These are phyloP conservation scores for Castanospermum australe DNA, from an alignment of 306 rosid genomes.

Conservation along the genomic window DNA sequence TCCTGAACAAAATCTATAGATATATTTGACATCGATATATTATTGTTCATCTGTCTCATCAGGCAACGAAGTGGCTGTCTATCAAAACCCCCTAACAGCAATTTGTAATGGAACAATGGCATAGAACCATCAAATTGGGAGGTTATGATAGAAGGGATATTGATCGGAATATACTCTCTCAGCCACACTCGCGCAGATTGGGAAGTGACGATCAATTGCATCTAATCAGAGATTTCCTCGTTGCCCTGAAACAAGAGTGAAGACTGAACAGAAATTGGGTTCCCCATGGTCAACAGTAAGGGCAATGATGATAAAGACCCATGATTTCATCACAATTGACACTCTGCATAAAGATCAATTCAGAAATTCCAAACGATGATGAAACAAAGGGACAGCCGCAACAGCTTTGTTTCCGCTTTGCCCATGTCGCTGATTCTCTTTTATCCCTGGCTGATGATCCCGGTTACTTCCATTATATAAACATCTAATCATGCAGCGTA, in stretches of 20 bases:
- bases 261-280: background rate
- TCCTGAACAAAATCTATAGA: background rate
- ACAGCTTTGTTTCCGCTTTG: slow-evolving; percentile 55
- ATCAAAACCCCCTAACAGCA: background rate
- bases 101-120: background rate
- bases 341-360: background rate
- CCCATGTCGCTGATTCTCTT: slow-evolving; percentile 35
- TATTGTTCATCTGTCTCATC: slow-evolving; percentile 1
- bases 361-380: slow-evolving; percentile 31
- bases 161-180: slow-evolving; percentile 20
- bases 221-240: background rate
- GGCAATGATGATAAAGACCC: background rate
- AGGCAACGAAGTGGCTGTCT: background rate
- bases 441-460: slow-evolving; percentile 32
- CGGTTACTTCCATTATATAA: slow-evolving; percentile 36
- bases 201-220: background rate
- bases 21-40: background rate
- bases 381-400: slow-evolving; percentile 35
- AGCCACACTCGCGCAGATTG: background rate
- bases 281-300: background rate
- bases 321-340: background rate
- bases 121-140: background rate
- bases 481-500: slow-evolving; percentile 30
- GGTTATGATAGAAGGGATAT: background rate
- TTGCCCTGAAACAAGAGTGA: slow-evolving; percentile 16